phyloP scores from a whole-genome alignment of 306 rosid genomes.

The Vigna angularis region DNA sequence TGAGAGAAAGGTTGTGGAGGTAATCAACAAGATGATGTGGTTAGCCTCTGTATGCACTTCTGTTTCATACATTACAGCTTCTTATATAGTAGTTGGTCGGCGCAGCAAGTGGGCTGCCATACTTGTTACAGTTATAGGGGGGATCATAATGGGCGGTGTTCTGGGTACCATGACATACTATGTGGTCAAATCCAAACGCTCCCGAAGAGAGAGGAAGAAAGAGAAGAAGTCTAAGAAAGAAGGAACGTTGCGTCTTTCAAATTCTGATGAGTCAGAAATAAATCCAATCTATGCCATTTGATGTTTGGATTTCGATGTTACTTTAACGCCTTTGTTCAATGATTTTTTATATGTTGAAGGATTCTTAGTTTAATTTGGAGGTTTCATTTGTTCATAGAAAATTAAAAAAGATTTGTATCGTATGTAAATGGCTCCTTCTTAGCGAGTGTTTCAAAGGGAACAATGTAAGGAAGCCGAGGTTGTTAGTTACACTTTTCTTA shows the following conservation, averaged over 20 bases:
- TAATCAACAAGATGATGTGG: constrained; percentile 96
- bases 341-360: constrained; percentile 19
- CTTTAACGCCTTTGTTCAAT: constrained; percentile 27
- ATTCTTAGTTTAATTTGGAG: constrained; percentile 28
- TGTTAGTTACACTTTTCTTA: too few species aligned
- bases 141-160: constrained; percentile 63
- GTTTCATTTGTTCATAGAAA: constrained; percentile 36
- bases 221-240: constrained; percentile 50
- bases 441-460: constrained; percentile 27
- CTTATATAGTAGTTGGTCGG: constrained; percentile 83
- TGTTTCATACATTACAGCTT: constrained; percentile 70
- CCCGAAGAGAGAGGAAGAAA: constrained; percentile 64
- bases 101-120: constrained; percentile 77
- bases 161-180: constrained; percentile 83
- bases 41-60: constrained; percentile 81
- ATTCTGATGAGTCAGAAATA: constrained; percentile 76
- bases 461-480: too few species aligned
- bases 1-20: constrained; percentile 77
- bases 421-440: constrained; percentile 39
- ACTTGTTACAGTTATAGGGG: constrained; percentile 68
- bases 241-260: constrained; percentile 43
- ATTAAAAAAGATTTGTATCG: constrained; percentile 28
- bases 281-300: constrained; percentile 71
- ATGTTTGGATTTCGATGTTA: constrained; percentile 28
- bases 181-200: constrained; percentile 70